Base-by-base conservation (phyloP, 371 early-diverging fungal species). In the Pancytospora epiphaga region DNA sequence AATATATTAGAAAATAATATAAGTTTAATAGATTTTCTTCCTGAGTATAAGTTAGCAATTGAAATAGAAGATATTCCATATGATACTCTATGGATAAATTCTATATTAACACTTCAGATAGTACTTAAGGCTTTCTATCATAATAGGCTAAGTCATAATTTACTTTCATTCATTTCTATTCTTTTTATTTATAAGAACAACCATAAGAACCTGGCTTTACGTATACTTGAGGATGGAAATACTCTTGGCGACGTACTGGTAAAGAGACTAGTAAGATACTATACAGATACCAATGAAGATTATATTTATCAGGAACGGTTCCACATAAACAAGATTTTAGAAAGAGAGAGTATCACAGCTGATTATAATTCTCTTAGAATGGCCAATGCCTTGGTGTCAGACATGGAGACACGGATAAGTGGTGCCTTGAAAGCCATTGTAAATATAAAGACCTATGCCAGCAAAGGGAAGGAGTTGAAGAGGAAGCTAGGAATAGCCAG, bases 181-280 rank as follows among this genome's bases (percentile, higher is more conserved):
- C 6, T 60, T 9, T 33, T 60, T 49, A 6, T 6, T 22, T 60
- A 60, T 60, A 60, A 60, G 30, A 60, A 60, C 39, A 60, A 6
- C 4, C 36, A 39, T 19, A 36, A 49, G 30, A 60, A 9, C 9
- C 18, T 6, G 6, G 6, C 9, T 9, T n/a, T 60, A 49, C 27
- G 36, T 9, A 60, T 39, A 12, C 12, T 49, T 15, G 19, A 40
- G 6, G 9, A 6, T 22, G 18, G 9, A 22, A 6, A 18, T 36
- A 6, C 9, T 12, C 18, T n/a, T 6, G 6, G 9, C 18, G 9
- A 6, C 12, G 39, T 60, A 12, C 9, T 9, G 6, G 19, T 49
- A 12, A 60, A 30, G 9, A 19, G 39, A 49, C 9, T 60, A 6
- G 19, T 60, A 18, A 9, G 6, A 36, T 9, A 18, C 47, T 60